These are phyloP conservation scores for Plantago lanceolata DNA, from an alignment of 305 asterid genomes.

Conservation along the genomic window DNA sequence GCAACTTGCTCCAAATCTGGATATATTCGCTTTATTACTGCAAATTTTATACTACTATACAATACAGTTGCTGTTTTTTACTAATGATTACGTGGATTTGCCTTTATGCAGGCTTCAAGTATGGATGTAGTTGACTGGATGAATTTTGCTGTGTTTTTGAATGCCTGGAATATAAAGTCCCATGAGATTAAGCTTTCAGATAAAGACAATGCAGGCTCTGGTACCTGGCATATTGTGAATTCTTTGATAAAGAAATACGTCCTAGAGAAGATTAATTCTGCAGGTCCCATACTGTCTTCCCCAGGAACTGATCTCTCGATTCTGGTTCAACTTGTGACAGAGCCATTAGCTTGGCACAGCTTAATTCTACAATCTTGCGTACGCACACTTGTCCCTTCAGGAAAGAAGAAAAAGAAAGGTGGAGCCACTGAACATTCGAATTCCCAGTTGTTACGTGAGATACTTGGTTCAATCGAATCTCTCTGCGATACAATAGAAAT, in stretches of 20 bases:
- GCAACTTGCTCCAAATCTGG: too few relatives aligned
- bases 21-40: too few relatives aligned
- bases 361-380: conserved; percentile 67
- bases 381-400: conserved; percentile 61
- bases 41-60: too few relatives aligned
- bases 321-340: conserved; percentile 75
- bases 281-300: conserved; percentile 53
- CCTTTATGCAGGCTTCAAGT: conserved; percentile 49
- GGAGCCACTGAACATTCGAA: conserved; percentile 51
- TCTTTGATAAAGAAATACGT: conserved; percentile 51
- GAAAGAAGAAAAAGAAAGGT: conserved; percentile 95
- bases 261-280: conserved; percentile 48
- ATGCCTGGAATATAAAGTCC: conserved; percentile 79
- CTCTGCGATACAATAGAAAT: conserved; percentile 49
- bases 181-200: conserved; percentile 44
- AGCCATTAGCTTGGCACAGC: conserved; percentile 89
- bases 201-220: conserved; percentile 27
- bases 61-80: background rate
- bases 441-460: conserved; percentile 37
- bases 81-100: conserved; percentile 11
- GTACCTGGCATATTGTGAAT: conserved; percentile 68
- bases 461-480: conserved; percentile 57
- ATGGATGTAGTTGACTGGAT: conserved; percentile 66
- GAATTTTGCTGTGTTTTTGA: conserved; percentile 72
- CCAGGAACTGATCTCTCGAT: conserved; percentile 66